Conservation (phyloP, 768 basidiomycete species). For the Mycena floridula region DNA sequence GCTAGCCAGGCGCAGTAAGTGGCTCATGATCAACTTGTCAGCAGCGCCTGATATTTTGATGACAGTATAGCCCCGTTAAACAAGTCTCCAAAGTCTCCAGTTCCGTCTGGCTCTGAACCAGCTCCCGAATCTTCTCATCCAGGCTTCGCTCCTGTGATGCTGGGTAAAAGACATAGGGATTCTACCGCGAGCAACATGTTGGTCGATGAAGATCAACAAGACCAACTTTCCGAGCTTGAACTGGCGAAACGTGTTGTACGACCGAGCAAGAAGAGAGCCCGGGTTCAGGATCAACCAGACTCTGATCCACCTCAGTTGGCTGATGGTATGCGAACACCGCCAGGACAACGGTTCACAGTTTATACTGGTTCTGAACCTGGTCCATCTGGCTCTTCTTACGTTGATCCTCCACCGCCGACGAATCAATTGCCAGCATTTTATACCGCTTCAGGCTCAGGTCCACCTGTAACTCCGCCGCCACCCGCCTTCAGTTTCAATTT, state of each 20-base stretch:
- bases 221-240: constrained; percentile 28
- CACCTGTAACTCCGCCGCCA: constrained; percentile 46
- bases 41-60: too few relatives aligned
- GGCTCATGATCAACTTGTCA: too few relatives aligned
- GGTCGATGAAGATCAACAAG: constrained; percentile 37
- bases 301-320: constrained; percentile 7
- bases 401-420: constrained; percentile 45
- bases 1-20: too few relatives aligned
- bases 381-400: constrained; percentile 18
- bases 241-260: constrained; percentile 30
- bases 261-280: constrained; percentile 51
- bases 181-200: constrained; percentile 36
- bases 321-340: constrained; percentile 13
- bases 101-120: constrained; percentile 7
- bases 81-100: too few relatives aligned
- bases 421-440: constrained; percentile 50
- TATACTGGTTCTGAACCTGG: constrained; percentile 36
- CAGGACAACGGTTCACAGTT: constrained; percentile 38
- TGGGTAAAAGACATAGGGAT: constrained; percentile 67
- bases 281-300: constrained; percentile 15
- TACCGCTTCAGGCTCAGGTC: constrained; percentile 32
- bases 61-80: too few relatives aligned
- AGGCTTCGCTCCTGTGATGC: constrained; percentile 36
- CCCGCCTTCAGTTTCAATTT: constrained; percentile 46
- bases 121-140: constrained; percentile 23